A percentile compares a stretch with the other conserved stretches of the same genome.
Evolutionary conservation across 768 basidiomycete species (phyloP).

Genomic region (Boletales sp.): DNA sequence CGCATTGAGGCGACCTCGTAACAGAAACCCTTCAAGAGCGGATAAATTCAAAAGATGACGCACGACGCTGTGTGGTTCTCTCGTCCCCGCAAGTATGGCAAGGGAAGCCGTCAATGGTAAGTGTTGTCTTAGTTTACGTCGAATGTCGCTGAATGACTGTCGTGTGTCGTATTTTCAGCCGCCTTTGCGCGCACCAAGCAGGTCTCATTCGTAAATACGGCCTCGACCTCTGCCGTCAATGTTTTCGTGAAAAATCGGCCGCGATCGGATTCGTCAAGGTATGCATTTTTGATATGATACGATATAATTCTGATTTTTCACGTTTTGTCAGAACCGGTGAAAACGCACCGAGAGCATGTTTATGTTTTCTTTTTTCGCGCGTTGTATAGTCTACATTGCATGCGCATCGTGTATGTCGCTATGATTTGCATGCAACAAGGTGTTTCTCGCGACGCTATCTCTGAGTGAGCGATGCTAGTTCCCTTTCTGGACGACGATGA

Average conservation of each 20-base stretch:
- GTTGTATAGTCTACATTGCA: neutral
- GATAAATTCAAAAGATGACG: slow-evolving; percentile 86
- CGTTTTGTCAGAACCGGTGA: slow-evolving; percentile 42
- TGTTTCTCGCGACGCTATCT: neutral
- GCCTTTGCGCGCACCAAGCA: slow-evolving; percentile 94
- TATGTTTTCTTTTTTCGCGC: neutral
- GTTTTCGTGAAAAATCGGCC: slow-evolving; percentile 94
- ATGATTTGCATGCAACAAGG: slow-evolving; percentile 20
- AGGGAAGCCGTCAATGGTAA: slow-evolving; percentile 93
- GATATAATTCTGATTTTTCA: neutral
- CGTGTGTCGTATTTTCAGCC: slow-evolving; percentile 44
- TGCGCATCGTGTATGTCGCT: slow-evolving; percentile 16
- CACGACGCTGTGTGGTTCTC: slow-evolving; percentile 99
- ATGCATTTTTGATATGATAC: slow-evolving; percentile 12
- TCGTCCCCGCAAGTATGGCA: slow-evolving; percentile 91
- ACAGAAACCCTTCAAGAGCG: neutral
- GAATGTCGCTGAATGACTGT: no score
- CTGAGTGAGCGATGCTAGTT: neutral
- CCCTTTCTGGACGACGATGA: neutral
- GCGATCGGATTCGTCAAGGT: slow-evolving; percentile 97
- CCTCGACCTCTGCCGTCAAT: slow-evolving; percentile 95
- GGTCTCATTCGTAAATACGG: slow-evolving; percentile 98
- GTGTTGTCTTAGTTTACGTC: slow-evolving; percentile 23
- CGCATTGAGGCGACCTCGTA: neutral
- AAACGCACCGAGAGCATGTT: slow-evolving; percentile 9